A percentile compares a stretch with the other conserved stretches of the same genome.
Evolutionary conservation across 148 eudicot species (phyloP).

Genomic region (Silene conica): DNA sequence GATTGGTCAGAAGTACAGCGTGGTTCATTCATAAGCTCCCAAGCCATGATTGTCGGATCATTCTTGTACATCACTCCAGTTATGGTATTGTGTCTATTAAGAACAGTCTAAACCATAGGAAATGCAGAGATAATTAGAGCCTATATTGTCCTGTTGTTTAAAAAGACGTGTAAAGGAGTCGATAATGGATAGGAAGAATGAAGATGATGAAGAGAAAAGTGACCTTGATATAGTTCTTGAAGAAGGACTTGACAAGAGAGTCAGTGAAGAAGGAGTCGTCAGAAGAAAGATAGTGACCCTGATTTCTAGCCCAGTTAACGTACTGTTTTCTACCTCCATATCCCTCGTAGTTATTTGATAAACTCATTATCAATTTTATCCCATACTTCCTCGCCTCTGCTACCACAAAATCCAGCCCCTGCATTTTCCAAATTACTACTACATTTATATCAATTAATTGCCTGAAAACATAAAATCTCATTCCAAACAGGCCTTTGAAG

Average conservation of each 20-base stretch:
- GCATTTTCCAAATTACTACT: no score
- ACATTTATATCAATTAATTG: no score
- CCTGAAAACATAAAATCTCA: no score
- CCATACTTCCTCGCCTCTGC: constrained; percentile 88
- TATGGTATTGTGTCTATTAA: constrained; percentile 64
- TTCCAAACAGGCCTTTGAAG: no score
- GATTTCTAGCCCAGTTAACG: constrained; percentile 84
- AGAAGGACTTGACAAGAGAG: constrained; percentile 65
- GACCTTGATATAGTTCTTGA: constrained; percentile 84
- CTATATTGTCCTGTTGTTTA: no score
- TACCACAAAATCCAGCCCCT: constrained; percentile 96
- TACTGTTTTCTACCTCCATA: constrained; percentile 94
- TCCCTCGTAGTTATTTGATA: constrained; percentile 75
- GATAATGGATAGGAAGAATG: no score
- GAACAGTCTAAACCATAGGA: constrained; percentile 59
- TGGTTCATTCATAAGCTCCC: constrained; percentile 99
- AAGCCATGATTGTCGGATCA: constrained; percentile 97
- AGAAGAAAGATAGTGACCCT: constrained; percentile 61
- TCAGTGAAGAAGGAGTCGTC: constrained; percentile 85
- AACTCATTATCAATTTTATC: constrained; percentile 69
- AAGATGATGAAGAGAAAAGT: not conserved
- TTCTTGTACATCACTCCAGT: constrained; percentile 76
- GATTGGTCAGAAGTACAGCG: constrained; percentile 92
- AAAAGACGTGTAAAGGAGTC: not conserved
- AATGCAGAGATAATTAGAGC: not conserved